Conservation (phyloP, 177 flowering plant genomes). For the Vitis hybrid region DNA sequence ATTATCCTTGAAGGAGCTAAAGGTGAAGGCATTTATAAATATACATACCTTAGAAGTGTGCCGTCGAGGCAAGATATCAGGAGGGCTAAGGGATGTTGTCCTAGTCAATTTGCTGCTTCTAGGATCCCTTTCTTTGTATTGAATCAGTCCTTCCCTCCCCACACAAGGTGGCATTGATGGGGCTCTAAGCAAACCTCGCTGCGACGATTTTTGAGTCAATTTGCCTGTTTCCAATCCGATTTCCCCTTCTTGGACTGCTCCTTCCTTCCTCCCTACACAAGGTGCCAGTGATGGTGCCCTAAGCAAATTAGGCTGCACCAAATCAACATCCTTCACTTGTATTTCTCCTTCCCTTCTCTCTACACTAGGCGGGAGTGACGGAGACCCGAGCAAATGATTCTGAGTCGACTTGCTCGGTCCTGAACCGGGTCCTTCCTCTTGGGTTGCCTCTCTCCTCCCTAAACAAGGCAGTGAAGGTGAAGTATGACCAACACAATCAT, state of each 20-base stretch:
- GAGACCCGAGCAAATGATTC: too few species aligned
- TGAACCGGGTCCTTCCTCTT: too few species aligned
- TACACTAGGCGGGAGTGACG: too few species aligned
- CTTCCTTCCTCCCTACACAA: neutral
- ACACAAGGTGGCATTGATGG: slow-evolving; percentile 49
- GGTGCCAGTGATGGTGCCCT: slow-evolving; percentile 30
- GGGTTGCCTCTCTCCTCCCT: too few species aligned
- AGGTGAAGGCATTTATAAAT: neutral
- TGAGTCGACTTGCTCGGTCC: too few species aligned
- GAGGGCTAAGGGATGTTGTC: slow-evolving; percentile 29
- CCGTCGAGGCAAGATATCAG: slow-evolving; percentile 19
- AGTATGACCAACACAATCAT: too few species aligned
- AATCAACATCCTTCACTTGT: neutral
- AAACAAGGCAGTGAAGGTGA: too few species aligned
- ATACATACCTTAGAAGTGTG: slow-evolving; percentile 31
- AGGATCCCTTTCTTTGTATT: neutral
- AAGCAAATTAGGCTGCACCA: slow-evolving; percentile 13
- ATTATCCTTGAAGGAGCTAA: too few species aligned
- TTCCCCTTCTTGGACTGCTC: slow-evolving; percentile 3
- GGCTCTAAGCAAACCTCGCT: slow-evolving; percentile 17
- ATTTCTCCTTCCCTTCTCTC: too few species aligned
- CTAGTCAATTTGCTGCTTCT: slow-evolving; percentile 8
- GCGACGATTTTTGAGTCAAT: slow-evolving; percentile 3
- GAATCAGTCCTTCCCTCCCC: slow-evolving; percentile 19
- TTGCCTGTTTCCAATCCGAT: neutral